Base-by-base conservation (phyloP, 352 stramenopile genomes). In the Phytophthora citrophthora region DNA sequence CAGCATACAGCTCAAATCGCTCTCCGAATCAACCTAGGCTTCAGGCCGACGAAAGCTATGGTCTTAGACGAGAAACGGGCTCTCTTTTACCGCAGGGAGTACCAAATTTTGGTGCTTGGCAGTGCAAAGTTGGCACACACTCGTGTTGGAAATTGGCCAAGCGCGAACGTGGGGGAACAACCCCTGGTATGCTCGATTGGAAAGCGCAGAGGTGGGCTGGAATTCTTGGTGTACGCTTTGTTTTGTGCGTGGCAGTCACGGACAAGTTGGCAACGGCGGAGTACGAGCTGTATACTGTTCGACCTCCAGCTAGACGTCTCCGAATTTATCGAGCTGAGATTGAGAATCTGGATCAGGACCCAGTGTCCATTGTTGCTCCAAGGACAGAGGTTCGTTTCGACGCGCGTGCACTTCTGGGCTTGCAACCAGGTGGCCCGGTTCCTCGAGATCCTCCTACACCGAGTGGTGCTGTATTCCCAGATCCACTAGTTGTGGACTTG, bases 81-180 rank as follows among this genome's bases (percentile, higher is more conserved):
- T n/a, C n/a, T n/a, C n/a, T n/a, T n/a, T n/a, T n/a, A n/a, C n/a
- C n/a, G n/a, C n/a, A n/a, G n/a, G n/a, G n/a, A n/a, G n/a, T n/a
- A n/a, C n/a, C n/a, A n/a, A n/a, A n/a, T n/a, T n/a, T n/a, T n/a
- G n/a, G n/a, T n/a, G n/a, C n/a, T n/a, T n/a, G n/a, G n/a, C n/a
- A n/a, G n/a, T n/a, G n/a, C n/a, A n/a, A n/a, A n/a, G n/a, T n/a
- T 58, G 50, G 38, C 50, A 27, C 24, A 58, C 51, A 11, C 38
- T 49, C 16, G 43, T 32, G 0, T 0, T 32, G 11, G 29, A 32
- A 32, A 8, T 32, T 39, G 51, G 51, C 3, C 18, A 16, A 41
- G 16, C 36, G 13, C 24, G 38, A n/a, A 29, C 3, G 5, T 49
- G 24, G 51, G 38, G 50, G 12, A 11, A 5, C 15, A 20, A 9